These are phyloP conservation scores for Colletotrichum sp. DNA, from an alignment of 2,329 filamentous ascomycete species.

Conservation along the genomic window DNA sequence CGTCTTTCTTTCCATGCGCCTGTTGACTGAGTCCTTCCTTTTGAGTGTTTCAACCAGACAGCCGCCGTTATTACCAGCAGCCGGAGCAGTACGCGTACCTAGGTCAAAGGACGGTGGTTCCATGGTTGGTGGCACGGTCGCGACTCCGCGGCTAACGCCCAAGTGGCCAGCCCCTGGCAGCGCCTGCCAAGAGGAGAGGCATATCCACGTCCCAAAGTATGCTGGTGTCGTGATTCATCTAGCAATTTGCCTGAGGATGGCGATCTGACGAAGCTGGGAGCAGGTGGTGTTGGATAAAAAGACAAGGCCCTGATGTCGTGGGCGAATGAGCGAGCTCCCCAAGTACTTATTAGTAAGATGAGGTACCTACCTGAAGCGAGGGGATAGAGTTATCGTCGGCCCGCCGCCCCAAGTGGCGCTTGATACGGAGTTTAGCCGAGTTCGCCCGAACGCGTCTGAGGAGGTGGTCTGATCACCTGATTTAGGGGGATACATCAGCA, in stretches of 20 bases:
- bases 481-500: neutral
- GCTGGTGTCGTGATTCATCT: neutral
- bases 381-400: neutral
- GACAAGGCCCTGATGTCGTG: neutral
- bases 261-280: neutral
- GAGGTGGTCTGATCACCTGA: neutral
- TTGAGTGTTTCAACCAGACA: neutral
- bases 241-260: neutral
- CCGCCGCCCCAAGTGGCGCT: neutral
- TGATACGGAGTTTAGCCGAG: conserved; percentile 17
- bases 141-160: neutral
- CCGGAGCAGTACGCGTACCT: neutral
- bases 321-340: neutral
- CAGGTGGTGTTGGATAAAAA: neutral
- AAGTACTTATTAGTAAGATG: neutral
- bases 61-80: neutral
- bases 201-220: neutral
- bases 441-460: neutral
- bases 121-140: neutral
- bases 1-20: neutral
- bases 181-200: neutral
- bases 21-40: neutral
- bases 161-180: neutral
- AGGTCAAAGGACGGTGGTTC: neutral
- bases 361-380: neutral